Percentiles rank a stretch among this genome's conserved stretches.
Conservation (phyloP, 2,329 filamentous ascomycete genomes). For the Aspergillus aculeatinus region DNA sequence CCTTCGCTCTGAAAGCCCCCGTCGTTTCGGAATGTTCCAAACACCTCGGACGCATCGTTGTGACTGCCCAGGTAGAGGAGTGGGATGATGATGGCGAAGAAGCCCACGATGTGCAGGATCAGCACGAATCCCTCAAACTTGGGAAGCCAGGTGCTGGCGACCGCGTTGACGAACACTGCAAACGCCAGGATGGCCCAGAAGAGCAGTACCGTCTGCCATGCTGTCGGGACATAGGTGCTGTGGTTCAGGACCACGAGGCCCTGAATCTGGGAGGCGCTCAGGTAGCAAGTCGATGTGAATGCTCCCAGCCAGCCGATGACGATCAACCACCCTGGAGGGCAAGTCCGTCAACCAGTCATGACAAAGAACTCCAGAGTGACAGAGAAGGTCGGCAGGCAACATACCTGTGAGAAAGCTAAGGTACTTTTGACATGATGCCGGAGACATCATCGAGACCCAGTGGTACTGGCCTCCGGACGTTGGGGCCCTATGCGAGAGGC, state of each 20-base stretch:
- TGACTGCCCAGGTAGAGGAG: conserved; percentile 1
- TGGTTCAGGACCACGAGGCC: conserved; percentile 3
- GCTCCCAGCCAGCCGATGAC: conserved; percentile 4
- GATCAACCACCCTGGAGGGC: neutral
- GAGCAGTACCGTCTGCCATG: neutral
- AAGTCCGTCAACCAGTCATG: neutral
- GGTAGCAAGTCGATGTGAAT: conserved; percentile 1
- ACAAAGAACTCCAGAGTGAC: neutral
- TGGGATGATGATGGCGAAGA: conserved; percentile 3
- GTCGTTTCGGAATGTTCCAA: neutral
- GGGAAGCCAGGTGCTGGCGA: conserved; percentile 1
- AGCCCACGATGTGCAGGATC: conserved; percentile 1
- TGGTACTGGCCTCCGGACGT: conserved; percentile 3
- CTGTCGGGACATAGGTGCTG: neutral
- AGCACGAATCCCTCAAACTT: conserved; percentile 3
- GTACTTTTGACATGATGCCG: conserved; percentile 1
- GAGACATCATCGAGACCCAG: conserved; percentile 6
- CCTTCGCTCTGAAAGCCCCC: neutral
- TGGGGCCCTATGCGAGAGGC: neutral
- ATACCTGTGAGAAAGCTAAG: conserved; percentile 1
- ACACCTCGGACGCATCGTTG: neutral
- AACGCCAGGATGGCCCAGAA: conserved; percentile 4
- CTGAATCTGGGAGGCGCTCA: conserved; percentile 2
- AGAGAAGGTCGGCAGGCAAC: neutral
- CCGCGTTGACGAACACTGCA: conserved; percentile 2